A percentile compares a stretch with the other conserved stretches of the same genome.
These are phyloP conservation scores for Raddia distichophylla DNA, from an alignment of 176 grass and related monocot species.

Conservation along the genomic window DNA sequence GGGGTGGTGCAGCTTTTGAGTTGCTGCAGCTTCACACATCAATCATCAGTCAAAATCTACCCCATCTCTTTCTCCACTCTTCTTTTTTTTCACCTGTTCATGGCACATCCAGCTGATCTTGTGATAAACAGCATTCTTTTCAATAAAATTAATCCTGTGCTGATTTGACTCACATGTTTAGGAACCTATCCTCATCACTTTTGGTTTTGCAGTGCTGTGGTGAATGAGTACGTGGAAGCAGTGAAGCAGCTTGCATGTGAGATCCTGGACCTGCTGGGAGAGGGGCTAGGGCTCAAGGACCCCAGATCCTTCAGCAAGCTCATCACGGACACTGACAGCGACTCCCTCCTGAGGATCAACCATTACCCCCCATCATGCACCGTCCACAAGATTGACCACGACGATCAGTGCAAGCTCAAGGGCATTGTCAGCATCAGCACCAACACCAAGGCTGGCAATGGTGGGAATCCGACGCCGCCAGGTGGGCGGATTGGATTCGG, in stretches of 20 bases:
- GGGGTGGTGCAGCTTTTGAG: slow-evolving; percentile 45
- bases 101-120: slow-evolving; percentile 25
- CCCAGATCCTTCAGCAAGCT: slow-evolving; percentile 64
- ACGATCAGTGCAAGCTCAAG: slow-evolving; percentile 51
- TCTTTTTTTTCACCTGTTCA: slow-evolving; percentile 29
- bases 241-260: slow-evolving; percentile 83
- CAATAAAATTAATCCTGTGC: slow-evolving; percentile 22
- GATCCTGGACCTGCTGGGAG: slow-evolving; percentile 82
- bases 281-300: slow-evolving; percentile 78
- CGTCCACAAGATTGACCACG: slow-evolving; percentile 54
- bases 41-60: slow-evolving; percentile 52
- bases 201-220: slow-evolving; percentile 59
- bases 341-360: slow-evolving; percentile 91
- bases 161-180: slow-evolving; percentile 36
- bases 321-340: slow-evolving; percentile 68
- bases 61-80: slow-evolving; percentile 33
- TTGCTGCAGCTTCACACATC: slow-evolving; percentile 50
- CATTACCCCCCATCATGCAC: slow-evolving; percentile 71
- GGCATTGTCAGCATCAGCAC: slow-evolving; percentile 23
- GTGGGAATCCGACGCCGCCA: background rate
- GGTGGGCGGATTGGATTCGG: slow-evolving; percentile 74
- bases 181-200: slow-evolving; percentile 34
- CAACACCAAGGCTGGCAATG: slow-evolving; percentile 34
- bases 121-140: slow-evolving; percentile 36
- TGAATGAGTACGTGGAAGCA: slow-evolving; percentile 84